Conservation (phyloP, 169 alveolate species). For the Cystoisospora suis region DNA sequence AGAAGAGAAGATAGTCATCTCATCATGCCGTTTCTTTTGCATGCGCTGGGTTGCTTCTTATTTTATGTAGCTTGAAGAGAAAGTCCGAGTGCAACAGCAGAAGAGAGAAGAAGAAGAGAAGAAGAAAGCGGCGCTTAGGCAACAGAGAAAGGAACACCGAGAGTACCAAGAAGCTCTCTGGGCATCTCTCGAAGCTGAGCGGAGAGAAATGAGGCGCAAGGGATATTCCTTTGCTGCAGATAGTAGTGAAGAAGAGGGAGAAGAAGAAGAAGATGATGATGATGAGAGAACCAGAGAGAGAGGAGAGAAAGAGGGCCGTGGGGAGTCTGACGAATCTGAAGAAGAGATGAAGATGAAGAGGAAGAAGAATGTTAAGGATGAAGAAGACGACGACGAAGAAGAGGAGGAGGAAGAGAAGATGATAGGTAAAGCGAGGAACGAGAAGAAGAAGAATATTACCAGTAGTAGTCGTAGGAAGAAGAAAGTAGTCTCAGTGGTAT, state of each 20-base stretch:
- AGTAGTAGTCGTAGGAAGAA: neutral
- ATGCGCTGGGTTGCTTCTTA: no score
- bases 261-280: neutral
- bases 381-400: neutral
- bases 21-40: no score
- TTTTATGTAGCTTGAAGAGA: constrained; percentile 17
- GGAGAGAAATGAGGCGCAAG: constrained; percentile 17
- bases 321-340: neutral
- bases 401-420: neutral
- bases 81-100: neutral
- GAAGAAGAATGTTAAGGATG: neutral
- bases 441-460: constrained; percentile 10
- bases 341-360: neutral
- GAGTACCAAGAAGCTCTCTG: constrained; percentile 28
- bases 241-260: constrained; percentile 2
- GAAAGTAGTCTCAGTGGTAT: constrained; percentile 4
- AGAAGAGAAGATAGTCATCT: no score
- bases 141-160: constrained; percentile 44
- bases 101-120: neutral
- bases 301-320: neutral
- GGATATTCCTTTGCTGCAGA: constrained; percentile 56
- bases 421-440: neutral
- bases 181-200: constrained; percentile 20
- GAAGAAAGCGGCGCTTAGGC: neutral
- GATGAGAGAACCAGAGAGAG: neutral